Base-by-base conservation (phyloP, 2,329 filamentous ascomycete species). In the Ceratocystis diversiconidia region DNA sequence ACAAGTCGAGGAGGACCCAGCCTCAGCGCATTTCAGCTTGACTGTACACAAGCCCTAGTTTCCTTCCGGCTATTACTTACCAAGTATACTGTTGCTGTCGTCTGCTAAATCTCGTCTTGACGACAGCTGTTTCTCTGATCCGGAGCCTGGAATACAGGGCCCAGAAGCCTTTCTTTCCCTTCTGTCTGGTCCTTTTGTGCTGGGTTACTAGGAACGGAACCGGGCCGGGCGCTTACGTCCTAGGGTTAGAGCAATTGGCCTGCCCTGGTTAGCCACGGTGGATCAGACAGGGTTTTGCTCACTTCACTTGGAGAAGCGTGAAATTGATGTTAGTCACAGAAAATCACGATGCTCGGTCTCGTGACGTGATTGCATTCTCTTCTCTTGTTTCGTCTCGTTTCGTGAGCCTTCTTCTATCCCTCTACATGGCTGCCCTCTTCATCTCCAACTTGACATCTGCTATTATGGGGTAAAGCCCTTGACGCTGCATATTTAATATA, bases 261-360 rank as follows among this genome's bases (percentile, higher is more conserved):
- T 55, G 25, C 19, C 5, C 19, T 12, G 50, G 19, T 17, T 15
- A 22, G 19, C 10, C 15, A 19, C 2, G 7, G 19, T 55, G 50
- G 19, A 5, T 3, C 25, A 15, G 19, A 15, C 50, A 48, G 17
- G 46, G 19, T 30, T 30, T 55, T 41, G 36, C 50, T 55, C 19
- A 19, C n/a, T 28, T 55, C 50, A 25, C 50, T 55, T 55, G 50
- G 50, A 28, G 50, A 55, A 55, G 36, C 19, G 3, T 2, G 10
- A 55, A 55, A 55, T 55, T 55, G 50, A 30, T 22, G 50, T 55
- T 55, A 55, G 50, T 55, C 50, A 55, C 50, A 55, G 19, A 55
- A 55, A 55, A 55, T 55, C 50, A 55, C 50, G 50, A 55, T 55
- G 10, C 12, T 55, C 5, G 50, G 50, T 25, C 50, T 28, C 50